Base-by-base conservation (phyloP, 305 asterid species). In the Fraxinus baroniana region DNA sequence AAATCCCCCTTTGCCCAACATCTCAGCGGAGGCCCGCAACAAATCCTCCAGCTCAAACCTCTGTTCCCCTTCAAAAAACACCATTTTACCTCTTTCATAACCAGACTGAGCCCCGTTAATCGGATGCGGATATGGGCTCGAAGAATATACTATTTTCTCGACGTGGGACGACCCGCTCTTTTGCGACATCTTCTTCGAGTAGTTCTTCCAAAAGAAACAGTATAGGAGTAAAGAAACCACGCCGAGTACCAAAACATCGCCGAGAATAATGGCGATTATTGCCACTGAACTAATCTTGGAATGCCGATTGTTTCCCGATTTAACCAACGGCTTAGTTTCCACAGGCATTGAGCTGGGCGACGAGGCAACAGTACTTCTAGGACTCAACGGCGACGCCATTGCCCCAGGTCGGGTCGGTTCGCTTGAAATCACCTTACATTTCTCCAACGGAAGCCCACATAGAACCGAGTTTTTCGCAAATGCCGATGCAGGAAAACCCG, bases 1-100 rank as follows among this genome's bases (percentile, higher is more conserved):
- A 12, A 96, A 90, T 4, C 98, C 97, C 0, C 99, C 99, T 84
- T 93, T 96, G 12, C 98, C 99, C 83, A 95, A 84, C 98, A 95
- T 93, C 28, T 95, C 99, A 17, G 99, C 98, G 0, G 99, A 96
- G 0, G 99, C 99, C 84, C 98, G 87, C 70, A 96, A 77, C 89
- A 96, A 78, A 78, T 94, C 99, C 90, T 96, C 99, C 73, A 96
- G 90, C 89, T 96, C 98, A 71, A 96, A 96, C 91, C 90, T 84
- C 88, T 91, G 89, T 22, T 89, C 93, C 28, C 93, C 97, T 4
- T 93, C 98, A 20, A 94, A 89, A 74, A 96, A 96, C 37, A 96
- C 97, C 97, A 96, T 92, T 26, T 89, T 91, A 24, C 98, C 95
- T 9, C 74, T 9, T 8, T 66, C 74, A 28, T 64, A 60, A 60